phyloP scores from a whole-genome alignment of 805 yeast species.

The Cyberlindnera petersonii region DNA sequence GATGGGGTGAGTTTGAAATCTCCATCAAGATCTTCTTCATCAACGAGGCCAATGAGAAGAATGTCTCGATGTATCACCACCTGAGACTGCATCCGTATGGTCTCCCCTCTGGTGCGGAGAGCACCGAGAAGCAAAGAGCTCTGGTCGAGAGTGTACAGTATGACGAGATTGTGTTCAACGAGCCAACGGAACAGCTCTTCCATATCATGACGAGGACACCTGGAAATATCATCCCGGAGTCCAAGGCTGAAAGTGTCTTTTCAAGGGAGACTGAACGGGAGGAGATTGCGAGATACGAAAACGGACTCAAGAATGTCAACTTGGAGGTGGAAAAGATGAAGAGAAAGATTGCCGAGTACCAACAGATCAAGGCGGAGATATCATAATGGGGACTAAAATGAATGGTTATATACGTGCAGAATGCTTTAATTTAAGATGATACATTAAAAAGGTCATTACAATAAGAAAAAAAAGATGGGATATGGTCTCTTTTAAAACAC shows the following conservation, averaged over 20 bases:
- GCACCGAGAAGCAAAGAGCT: constrained; percentile 30
- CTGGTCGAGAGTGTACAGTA: constrained; percentile 58
- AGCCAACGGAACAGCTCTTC: constrained; percentile 89
- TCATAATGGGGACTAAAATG: neutral
- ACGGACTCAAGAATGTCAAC: constrained; percentile 41
- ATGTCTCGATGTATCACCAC: constrained; percentile 81
- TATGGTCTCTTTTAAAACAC: too few relatives aligned
- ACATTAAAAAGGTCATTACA: too few relatives aligned
- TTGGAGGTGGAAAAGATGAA: constrained; percentile 41
- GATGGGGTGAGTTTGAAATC: constrained; percentile 99
- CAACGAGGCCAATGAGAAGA: constrained; percentile 85
- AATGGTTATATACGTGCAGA: neutral
- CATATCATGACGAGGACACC: constrained; percentile 70
- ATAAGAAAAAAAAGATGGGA: too few relatives aligned
- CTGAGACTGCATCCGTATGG: constrained; percentile 87
- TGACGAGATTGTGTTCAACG: constrained; percentile 92
- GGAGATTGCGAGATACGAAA: constrained; percentile 54
- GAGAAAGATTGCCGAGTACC: constrained; percentile 32
- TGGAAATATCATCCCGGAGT: constrained; percentile 45
- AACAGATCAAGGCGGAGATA: constrained; percentile 16
- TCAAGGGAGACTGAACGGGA: constrained; percentile 57
- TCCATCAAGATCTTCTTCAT: constrained; percentile 82
- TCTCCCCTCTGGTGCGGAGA: constrained; percentile 29
- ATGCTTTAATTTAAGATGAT: neutral
- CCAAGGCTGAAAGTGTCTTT: constrained; percentile 37